Evolutionary conservation across 352 stramenopile species (phyloP).

Genomic region (Phytopythium mirpurense): DNA sequence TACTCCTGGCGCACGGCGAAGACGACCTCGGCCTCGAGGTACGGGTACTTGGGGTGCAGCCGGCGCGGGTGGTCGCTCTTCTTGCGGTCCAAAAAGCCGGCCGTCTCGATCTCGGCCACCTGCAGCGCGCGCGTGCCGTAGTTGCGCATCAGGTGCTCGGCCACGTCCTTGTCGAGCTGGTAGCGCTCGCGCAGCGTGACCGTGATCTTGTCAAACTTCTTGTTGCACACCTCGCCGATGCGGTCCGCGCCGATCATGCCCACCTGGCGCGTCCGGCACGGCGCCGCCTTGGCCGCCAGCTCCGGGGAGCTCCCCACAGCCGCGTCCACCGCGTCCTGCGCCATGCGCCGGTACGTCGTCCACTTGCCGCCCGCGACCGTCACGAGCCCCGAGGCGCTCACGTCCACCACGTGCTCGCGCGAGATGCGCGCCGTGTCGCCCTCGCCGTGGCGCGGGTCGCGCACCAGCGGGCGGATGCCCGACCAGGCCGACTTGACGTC

Average conservation of each 20-base stretch:
- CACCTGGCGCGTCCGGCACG: constrained; percentile 78
- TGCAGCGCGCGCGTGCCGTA: constrained; percentile 95
- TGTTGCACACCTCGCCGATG: constrained; percentile 92
- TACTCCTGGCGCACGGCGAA: constrained; percentile 93
- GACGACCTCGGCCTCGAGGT: constrained; percentile 93
- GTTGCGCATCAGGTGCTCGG: constrained; percentile 93
- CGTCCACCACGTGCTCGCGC: constrained; percentile 93
- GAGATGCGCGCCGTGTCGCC: constrained; percentile 88
- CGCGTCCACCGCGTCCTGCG: constrained; percentile 92
- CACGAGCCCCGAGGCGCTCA: constrained; percentile 87
- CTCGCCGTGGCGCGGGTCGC: constrained; percentile 81
- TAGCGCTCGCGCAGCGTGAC: constrained; percentile 93
- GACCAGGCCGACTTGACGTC: constrained; percentile 96
- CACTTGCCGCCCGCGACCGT: constrained; percentile 96
- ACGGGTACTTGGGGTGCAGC: constrained; percentile 93
- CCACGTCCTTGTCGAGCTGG: constrained; percentile 91
- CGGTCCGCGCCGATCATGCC: constrained; percentile 87
- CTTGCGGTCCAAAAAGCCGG: constrained; percentile 83
- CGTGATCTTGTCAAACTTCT: constrained; percentile 95
- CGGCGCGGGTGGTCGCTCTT: constrained; percentile 80
- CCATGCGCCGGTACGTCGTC: constrained; percentile 96
- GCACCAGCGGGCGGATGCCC: constrained; percentile 93
- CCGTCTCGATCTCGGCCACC: constrained; percentile 89
- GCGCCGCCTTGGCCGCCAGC: constrained; percentile 58
- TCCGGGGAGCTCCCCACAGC: constrained; percentile 76